Conservation (phyloP, 257 asterid genomes). For the Primulina huaijiensis region DNA sequence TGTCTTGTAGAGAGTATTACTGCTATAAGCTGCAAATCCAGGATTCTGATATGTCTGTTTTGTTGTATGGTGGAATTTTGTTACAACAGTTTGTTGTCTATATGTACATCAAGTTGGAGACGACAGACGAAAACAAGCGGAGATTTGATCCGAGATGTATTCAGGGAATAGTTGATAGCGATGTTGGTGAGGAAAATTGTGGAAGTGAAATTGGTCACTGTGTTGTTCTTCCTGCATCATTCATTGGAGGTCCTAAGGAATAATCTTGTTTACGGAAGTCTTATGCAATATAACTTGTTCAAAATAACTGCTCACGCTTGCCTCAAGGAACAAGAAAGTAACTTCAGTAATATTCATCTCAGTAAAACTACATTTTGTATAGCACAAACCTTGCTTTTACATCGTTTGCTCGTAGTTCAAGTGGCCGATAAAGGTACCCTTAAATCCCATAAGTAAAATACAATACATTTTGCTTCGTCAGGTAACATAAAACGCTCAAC, state of each 20-base stretch:
- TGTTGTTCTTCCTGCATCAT: neutral
- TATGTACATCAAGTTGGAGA: constrained; percentile 17
- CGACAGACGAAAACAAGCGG: neutral
- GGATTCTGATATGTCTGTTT: fast-evolving
- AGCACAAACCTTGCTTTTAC: neutral
- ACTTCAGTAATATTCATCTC: neutral
- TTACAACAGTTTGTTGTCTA: constrained; percentile 3
- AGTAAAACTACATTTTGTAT: neutral
- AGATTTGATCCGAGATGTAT: neutral
- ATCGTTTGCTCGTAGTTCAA: neutral
- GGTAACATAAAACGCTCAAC: neutral
- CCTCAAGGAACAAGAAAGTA: too few relatives aligned
- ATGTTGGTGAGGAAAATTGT: neutral
- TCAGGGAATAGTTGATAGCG: neutral
- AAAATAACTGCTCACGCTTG: too few relatives aligned
- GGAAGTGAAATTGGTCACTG: neutral
- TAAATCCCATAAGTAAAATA: neutral
- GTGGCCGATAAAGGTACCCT: neutral
- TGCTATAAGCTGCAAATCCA: neutral
- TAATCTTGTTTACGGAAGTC: too few relatives aligned
- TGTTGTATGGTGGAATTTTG: neutral
- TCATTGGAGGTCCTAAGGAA: neutral
- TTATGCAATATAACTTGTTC: too few relatives aligned
- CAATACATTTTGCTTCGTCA: neutral
- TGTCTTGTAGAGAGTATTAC: neutral